These are phyloP conservation scores for Kodamaea lidongshanica DNA, from an alignment of 805 yeast species.

Conservation along the genomic window DNA sequence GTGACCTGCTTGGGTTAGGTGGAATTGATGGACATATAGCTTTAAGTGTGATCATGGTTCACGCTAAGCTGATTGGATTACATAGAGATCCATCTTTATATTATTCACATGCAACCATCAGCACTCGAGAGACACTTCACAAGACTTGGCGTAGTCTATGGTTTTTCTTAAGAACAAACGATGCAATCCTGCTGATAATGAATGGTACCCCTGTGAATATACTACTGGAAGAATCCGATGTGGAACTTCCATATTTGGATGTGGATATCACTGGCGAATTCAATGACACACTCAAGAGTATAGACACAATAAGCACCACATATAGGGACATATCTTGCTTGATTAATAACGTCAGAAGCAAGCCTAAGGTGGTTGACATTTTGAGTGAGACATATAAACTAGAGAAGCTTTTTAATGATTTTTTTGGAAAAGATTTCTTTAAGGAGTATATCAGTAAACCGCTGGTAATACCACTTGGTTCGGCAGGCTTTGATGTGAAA, in stretches of 20 bases:
- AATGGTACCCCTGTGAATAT: slow-evolving; percentile 28
- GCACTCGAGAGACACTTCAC: slow-evolving; percentile 20
- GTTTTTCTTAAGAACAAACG: slow-evolving; percentile 24
- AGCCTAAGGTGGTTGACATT: slow-evolving; percentile 32
- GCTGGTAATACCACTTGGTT: slow-evolving; percentile 13
- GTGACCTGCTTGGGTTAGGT: slow-evolving; percentile 37
- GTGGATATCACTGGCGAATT: slow-evolving; percentile 14
- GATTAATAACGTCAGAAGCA: slow-evolving; percentile 21
- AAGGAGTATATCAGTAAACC: slow-evolving; percentile 32
- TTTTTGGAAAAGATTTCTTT: slow-evolving; percentile 39
- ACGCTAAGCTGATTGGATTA: slow-evolving; percentile 36
- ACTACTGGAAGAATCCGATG: slow-evolving; percentile 26
- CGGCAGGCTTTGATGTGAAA: slow-evolving; percentile 13
- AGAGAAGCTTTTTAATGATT: slow-evolving; percentile 29
- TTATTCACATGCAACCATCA: slow-evolving; percentile 24
- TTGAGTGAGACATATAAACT: slow-evolving; percentile 30
- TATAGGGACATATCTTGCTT: slow-evolving; percentile 26
- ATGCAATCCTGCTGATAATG: slow-evolving; percentile 28
- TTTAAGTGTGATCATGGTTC: slow-evolving; percentile 31
- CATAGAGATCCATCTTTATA: slow-evolving; percentile 35
- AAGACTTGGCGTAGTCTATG: slow-evolving; percentile 34
- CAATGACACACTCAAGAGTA: slow-evolving; percentile 9
- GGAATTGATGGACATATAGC: slow-evolving; percentile 35
- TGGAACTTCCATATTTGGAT: slow-evolving; percentile 19
- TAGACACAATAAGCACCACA: slow-evolving; percentile 16